phyloP scores from a whole-genome alignment of 2,329 filamentous ascomycete genomes.

The Trichoderma simmonsii region DNA sequence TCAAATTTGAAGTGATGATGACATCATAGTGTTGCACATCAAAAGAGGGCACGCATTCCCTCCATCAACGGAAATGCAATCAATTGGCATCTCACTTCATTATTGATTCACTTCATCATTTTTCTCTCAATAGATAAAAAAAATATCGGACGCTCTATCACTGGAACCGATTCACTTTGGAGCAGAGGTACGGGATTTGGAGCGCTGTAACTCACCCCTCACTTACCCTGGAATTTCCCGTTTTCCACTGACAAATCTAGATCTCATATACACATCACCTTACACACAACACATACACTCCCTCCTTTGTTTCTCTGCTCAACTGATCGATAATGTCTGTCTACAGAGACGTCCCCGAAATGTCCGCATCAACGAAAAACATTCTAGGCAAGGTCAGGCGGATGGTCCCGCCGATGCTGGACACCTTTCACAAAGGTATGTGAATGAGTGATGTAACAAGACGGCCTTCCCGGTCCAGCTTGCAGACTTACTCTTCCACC shows the following conservation, averaged over 20 bases:
- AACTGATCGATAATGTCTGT: slow-evolving; percentile 23
- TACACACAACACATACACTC: neutral
- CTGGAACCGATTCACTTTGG: neutral
- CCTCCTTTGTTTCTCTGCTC: neutral
- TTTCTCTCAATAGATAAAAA: neutral
- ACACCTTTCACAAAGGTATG: slow-evolving; percentile 91
- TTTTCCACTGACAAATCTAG: neutral
- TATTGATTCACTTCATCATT: neutral
- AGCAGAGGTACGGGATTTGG: neutral
- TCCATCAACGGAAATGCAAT: neutral
- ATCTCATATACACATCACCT: neutral
- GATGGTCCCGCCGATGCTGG: slow-evolving; percentile 91
- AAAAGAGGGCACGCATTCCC: neutral
- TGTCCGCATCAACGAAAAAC: slow-evolving; percentile 70
- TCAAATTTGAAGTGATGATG: neutral
- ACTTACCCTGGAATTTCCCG: neutral
- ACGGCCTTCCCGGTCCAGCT: neutral
- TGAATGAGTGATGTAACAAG: neutral
- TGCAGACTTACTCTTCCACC: neutral
- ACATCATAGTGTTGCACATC: neutral
- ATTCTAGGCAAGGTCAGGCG: slow-evolving; percentile 78
- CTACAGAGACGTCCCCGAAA: slow-evolving; percentile 37
- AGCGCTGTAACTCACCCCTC: neutral
- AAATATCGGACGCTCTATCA: neutral
- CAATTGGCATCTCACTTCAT: neutral